Base-by-base conservation (phyloP, 441 rosid species). In the Biscutella laevigata region DNA sequence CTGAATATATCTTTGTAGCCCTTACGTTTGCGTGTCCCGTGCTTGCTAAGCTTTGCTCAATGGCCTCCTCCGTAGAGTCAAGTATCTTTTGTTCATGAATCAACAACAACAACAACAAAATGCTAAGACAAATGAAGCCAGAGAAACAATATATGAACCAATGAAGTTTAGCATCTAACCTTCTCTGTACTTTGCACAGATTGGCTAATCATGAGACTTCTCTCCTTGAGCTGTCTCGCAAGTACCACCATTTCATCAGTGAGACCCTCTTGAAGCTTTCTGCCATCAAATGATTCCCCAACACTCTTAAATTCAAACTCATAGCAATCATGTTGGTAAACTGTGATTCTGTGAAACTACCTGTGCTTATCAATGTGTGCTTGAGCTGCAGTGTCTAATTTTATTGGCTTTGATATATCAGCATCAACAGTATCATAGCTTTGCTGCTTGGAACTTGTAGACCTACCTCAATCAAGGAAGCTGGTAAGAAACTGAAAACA, bases 171-270 rank as follows among this genome's bases (percentile, higher is more conserved):
- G 36, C 6, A 66, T 53, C 66, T 57, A 48, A 83, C 98, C 50
- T 85, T 85, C 47, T 87, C 96, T 33, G 96, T 85, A 56, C 75
- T 77, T 60, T 84, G 71, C 66, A 85, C 47, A 16, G 96, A 88
- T 62, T 51, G 86, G 50, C 82, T 81, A 81, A 88, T 91, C 69
- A 77, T 37, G 19, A 80, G 88, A 74, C 87, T 91, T 38, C 79
- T 71, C 77, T 84, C 97, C 70, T 90, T 86, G 25, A 86, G 89
- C 68, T 86, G 83, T 37, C 62, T 66, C 4, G 95, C 98, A 73
- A 91, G 78, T 32, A 63, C 87, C 28, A 88, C 98, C 96, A 91
- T 91, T 74, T 91, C 98, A 76, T 83, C 96, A 0, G 94, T 85
- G 59, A 88, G 71, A 62, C 79, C 86, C 29, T 90, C 96, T 43